Evolutionary conservation across 192 early-diverging fungal species (phyloP).

Genomic region (Kickxella alabastrina): DNA sequence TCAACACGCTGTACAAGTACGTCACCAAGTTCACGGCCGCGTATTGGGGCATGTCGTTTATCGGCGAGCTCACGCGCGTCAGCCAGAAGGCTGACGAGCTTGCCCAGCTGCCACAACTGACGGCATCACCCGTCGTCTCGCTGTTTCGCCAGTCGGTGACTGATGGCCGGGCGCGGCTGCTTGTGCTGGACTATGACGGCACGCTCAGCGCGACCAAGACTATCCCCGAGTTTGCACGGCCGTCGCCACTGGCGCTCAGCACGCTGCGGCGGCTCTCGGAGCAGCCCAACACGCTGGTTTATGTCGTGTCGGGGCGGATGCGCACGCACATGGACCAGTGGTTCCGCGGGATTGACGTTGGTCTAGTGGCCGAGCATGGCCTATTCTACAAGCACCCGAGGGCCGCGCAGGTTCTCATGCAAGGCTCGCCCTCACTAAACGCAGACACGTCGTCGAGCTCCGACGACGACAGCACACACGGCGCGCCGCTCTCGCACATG

Average conservation of each 20-base stretch:
- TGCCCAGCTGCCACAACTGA: slow-evolving; percentile 44
- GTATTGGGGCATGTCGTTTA: slow-evolving; percentile 95
- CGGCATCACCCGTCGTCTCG: neutral
- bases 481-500: neutral
- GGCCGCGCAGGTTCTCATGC: slow-evolving; percentile 11
- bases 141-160: slow-evolving; percentile 1
- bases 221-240: slow-evolving; percentile 91
- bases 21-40: slow-evolving; percentile 96
- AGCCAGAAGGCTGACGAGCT: slow-evolving; percentile 47
- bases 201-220: slow-evolving; percentile 83
- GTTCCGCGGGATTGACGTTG: slow-evolving; percentile 84
- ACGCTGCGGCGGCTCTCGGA: slow-evolving; percentile 65
- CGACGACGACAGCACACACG: slow-evolving; percentile 3
- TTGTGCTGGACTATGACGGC: slow-evolving; percentile 97
- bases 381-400: slow-evolving; percentile 95
- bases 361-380: slow-evolving; percentile 96
- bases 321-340: slow-evolving; percentile 85
- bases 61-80: slow-evolving; percentile 75
- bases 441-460: slow-evolving; percentile 1
- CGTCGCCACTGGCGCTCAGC: slow-evolving; percentile 67
- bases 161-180: slow-evolving; percentile 47
- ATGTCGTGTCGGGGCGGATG: slow-evolving; percentile 92
- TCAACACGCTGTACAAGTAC: slow-evolving; percentile 90
- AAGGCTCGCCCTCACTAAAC: slow-evolving; percentile 1
- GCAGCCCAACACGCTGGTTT: slow-evolving; percentile 87